Percentiles rank a stretch among this genome's conserved stretches.
Conservation (phyloP, 352 stramenopile genomes). For the Phytophthora melonis region DNA sequence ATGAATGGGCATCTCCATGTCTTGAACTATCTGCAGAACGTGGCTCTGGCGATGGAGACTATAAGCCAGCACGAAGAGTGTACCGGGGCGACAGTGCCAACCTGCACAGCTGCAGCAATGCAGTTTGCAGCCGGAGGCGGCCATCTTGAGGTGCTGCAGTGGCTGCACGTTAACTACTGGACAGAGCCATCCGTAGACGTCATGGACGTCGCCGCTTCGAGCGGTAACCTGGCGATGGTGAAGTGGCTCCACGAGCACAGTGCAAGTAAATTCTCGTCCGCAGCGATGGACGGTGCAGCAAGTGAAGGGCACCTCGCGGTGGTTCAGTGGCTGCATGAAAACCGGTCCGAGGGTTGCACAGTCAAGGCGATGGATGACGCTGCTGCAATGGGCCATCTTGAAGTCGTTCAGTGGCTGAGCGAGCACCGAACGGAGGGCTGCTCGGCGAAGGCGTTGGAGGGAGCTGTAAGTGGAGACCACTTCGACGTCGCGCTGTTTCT, state of each 20-base stretch:
- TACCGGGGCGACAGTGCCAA: constrained; percentile 12
- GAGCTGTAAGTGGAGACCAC: constrained; percentile 33
- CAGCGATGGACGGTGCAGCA: constrained; percentile 32
- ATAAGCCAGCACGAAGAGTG: not conserved
- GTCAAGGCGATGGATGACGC: constrained; percentile 46
- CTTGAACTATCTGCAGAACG: constrained; percentile 34
- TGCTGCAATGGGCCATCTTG: constrained; percentile 30
- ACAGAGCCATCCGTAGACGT: constrained; percentile 24
- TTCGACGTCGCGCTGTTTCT: constrained; percentile 50
- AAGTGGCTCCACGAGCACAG: constrained; percentile 36
- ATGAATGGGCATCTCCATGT: constrained; percentile 44
- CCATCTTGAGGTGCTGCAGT: constrained; percentile 38
- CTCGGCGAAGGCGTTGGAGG: constrained; percentile 37
- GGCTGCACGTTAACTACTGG: constrained; percentile 38
- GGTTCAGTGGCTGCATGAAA: constrained; percentile 37
- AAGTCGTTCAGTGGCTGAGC: constrained; percentile 36
- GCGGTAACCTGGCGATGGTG: constrained; percentile 37
- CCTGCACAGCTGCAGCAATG: constrained; percentile 25
- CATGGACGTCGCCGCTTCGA: constrained; percentile 33
- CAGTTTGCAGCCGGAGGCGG: constrained; percentile 28
- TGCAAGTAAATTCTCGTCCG: constrained; percentile 26
- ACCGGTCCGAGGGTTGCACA: constrained; percentile 40
- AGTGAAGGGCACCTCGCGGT: constrained; percentile 31
- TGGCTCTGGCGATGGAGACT: constrained; percentile 22
- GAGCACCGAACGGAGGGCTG: constrained; percentile 33